Evolutionary conservation across 2,329 filamentous ascomycete genomes (phyloP), one percentile per base, ranked within the genome.

Genomic region (Xylariaceae sp.): DNA sequence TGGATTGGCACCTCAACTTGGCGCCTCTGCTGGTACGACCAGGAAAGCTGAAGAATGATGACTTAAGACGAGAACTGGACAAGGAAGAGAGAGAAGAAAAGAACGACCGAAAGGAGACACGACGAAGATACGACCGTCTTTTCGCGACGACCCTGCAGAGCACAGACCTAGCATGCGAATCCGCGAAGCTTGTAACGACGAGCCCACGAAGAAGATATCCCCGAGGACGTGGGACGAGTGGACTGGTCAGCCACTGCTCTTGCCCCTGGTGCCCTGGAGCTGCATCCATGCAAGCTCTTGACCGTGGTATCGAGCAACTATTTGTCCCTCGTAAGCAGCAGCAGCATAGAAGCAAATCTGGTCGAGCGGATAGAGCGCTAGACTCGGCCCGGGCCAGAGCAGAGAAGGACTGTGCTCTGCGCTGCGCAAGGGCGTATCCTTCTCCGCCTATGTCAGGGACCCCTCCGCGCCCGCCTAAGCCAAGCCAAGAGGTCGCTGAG

Each of bases 401-500:
- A 69, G 67, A 71, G 68, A 70, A 66, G 58, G 68, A 69, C 62
- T 66, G 65, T 61, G 61, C 66, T 68, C 68, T 70, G 67, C 70
- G 68, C 55, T 65, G 69, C 56, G 67, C 67, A 58, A 69, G 69
- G 70, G 75, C 73, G 60, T 83, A 83, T 67, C 79, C 78, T 61
- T 83, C 80, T 71, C 79, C 80, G 68, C 80, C 80, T 72, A 83
- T 83, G 80, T 83, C 80, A 70, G 78, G 76, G 60, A 81, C 79
- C 69, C 76, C 78, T 56, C 71, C 71, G 53, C 67, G 73, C 55
- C 73, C 76, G 63, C 68, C 71, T 60, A 78, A 74, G 67, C 61
- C 65, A 68, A 70, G 70, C 60, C 71, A 67, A 63, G 74, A 78
- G 64, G 69, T 69, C 56, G 69, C 67, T 63, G 70, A 74, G 62